phyloP scores from a whole-genome alignment of 2,329 filamentous ascomycete genomes.

The Aspergillus candidus region DNA sequence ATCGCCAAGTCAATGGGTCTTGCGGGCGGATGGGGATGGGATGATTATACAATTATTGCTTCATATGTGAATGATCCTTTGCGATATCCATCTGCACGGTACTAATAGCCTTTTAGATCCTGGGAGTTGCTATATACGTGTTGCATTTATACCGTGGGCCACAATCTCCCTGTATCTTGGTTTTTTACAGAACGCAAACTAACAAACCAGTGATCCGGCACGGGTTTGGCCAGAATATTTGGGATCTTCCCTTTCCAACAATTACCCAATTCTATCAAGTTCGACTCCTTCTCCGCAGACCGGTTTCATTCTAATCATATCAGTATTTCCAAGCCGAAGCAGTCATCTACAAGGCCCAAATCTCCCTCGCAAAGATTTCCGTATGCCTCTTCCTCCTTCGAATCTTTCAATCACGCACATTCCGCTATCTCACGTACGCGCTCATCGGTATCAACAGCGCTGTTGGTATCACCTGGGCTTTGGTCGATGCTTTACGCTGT shows the following conservation, averaged over 20 bases:
- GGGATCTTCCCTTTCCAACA: conserved; percentile 16
- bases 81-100: too few relatives aligned
- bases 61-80: conserved; percentile 9
- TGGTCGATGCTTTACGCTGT: conserved; percentile 16
- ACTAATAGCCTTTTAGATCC: background rate
- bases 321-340: conserved; percentile 16
- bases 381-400: conserved; percentile 20
- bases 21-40: conserved; percentile 12
- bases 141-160: conserved; percentile 11
- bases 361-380: conserved; percentile 21
- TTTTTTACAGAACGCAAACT: background rate
- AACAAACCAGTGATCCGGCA: conserved; percentile 14
- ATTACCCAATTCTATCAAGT: conserved; percentile 17
- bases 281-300: background rate
- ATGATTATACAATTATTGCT: conserved; percentile 12
- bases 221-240: conserved; percentile 19
- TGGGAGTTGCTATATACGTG: conserved; percentile 8
- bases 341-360: conserved; percentile 17
- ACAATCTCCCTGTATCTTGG: background rate
- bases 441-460: conserved; percentile 18
- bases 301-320: background rate
- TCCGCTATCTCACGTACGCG: conserved; percentile 13
- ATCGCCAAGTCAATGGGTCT: conserved; percentile 8
- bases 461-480: conserved; percentile 15
- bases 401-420: conserved; percentile 15